These are phyloP conservation scores for Cryptococcus depauperatus DNA, from an alignment of 1,284 basidiomycete species.

Conservation along the genomic window DNA sequence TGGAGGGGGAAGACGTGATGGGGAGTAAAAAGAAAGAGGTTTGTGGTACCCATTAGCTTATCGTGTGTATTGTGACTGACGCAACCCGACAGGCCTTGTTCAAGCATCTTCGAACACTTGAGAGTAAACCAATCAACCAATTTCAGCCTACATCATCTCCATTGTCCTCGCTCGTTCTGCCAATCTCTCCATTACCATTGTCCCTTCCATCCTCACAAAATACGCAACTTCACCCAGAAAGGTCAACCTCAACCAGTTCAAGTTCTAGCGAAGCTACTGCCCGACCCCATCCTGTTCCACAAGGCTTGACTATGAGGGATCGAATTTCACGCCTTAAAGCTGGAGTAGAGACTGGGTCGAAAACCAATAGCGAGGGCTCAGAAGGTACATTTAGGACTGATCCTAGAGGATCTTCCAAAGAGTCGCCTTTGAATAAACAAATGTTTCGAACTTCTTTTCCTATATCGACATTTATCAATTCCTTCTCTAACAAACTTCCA, in stretches of 20 bases:
- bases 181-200: not conserved
- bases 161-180: conserved; percentile 19
- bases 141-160: conserved; percentile 23
- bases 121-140: conserved; percentile 14
- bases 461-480: too few relatives aligned
- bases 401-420: too few relatives aligned
- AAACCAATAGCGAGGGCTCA: too few relatives aligned
- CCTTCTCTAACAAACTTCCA: not conserved
- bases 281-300: conserved; percentile 11
- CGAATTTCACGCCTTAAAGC: too few relatives aligned
- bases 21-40: conserved; percentile 41
- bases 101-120: conserved; percentile 27
- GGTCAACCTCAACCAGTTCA: conserved; percentile 13
- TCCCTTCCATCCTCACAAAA: too few relatives aligned
- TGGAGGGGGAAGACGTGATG: conserved; percentile 38
- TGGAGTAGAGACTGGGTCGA: too few relatives aligned
- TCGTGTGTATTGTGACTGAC: not conserved
- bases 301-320: too few relatives aligned
- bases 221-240: too few relatives aligned
- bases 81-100: conserved; percentile 24
- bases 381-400: too few relatives aligned
- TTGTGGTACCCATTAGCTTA: conserved; percentile 2
- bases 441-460: too few relatives aligned
- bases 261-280: conserved; percentile 28
- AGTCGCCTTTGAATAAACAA: too few relatives aligned